Conservation (phyloP, 2,329 filamentous ascomycete genomes). For the Arthrobotrys musiformis region DNA sequence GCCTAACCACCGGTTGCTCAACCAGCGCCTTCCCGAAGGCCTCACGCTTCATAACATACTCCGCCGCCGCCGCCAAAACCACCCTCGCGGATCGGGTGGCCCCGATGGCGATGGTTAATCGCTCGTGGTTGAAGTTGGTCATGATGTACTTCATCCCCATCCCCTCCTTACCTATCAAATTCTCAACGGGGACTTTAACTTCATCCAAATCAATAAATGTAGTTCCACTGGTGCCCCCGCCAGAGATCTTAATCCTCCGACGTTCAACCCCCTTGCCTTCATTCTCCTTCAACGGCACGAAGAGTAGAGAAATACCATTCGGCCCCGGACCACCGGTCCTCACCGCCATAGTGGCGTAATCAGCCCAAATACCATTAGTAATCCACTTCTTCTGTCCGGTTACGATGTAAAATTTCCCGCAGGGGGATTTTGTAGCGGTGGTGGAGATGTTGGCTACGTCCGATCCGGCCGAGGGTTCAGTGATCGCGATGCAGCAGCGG, state of each 20-base stretch:
- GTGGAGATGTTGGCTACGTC: slow-evolving; percentile 80
- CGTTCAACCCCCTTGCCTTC: slow-evolving; percentile 70
- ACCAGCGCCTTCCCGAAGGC: slow-evolving; percentile 76
- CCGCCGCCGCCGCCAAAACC: slow-evolving; percentile 70
- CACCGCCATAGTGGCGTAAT: slow-evolving; percentile 77
- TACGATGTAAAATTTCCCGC: slow-evolving; percentile 75
- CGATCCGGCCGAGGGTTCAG: slow-evolving; percentile 77
- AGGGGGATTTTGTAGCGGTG: slow-evolving; percentile 71
- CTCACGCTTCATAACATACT: slow-evolving; percentile 73
- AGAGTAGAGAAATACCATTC: slow-evolving; percentile 72
- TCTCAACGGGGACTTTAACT: slow-evolving; percentile 76
- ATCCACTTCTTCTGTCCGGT: slow-evolving; percentile 86
- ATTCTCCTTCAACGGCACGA: slow-evolving; percentile 75
- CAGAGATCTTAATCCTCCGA: slow-evolving; percentile 74
- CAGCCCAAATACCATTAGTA: slow-evolving; percentile 77
- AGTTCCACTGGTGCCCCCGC: slow-evolving; percentile 74
- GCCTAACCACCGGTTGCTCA: slow-evolving; percentile 78
- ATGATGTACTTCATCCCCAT: slow-evolving; percentile 79
- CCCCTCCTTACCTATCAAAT: slow-evolving; percentile 76
- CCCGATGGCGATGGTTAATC: slow-evolving; percentile 73
- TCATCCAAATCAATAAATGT: slow-evolving; percentile 82
- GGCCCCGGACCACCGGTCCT: slow-evolving; percentile 75
- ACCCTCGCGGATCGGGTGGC: slow-evolving; percentile 73
- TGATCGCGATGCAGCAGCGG: slow-evolving; percentile 79
- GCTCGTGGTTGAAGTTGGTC: slow-evolving; percentile 84